Base-by-base conservation (phyloP, 1,139 yeast species). In the Groenewaldozyma auringiensis region DNA sequence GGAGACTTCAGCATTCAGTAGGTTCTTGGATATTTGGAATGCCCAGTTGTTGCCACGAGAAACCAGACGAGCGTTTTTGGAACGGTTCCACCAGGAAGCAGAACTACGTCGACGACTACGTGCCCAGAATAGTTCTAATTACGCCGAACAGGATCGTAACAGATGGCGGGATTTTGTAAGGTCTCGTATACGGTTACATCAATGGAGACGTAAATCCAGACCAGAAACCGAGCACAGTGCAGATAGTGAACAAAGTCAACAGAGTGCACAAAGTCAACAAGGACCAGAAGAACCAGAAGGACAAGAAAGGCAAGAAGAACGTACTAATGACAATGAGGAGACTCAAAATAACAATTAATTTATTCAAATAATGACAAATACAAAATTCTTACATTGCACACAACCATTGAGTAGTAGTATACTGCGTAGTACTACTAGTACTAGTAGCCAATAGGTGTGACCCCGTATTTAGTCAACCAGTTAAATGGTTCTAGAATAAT, bases 21-120 rank as follows among this genome's bases (percentile, higher is more conserved):
- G 66, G 27, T 55, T 63, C 37, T 44, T 63, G 47, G 68, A 64
- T 47, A 50, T 60, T 17, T 61, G 65, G 65, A 63, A 63, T 46
- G 66, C 65, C 4, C 63, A 62, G 42, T 42, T 64, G 33, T 53
- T 64, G 14, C 67, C 68, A 2, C 49, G 58, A 20, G 66, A 61
- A 2, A 59, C 61, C 2, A 49, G 66, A n/a, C 52, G 59, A 4
- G 57, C 53, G 4, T 66, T 64, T 1, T 45, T 63, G 41, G 60
- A 55, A 9, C 50, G 62, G 8, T 58, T 64, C 44, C 59, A 61
- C 14, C 57, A 55, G 22, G 67, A 64, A 43, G 63, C 65, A 2
- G 61, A 55, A 36, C 48, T 60, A 2, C 49, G 65, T 25, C 49
- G 64, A 25, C 55, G 55, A 33, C 44, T 58, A 31, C 47, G 55